phyloP scores from a whole-genome alignment of 1,284 basidiomycete species.

The Sporisorium scitamineum region DNA sequence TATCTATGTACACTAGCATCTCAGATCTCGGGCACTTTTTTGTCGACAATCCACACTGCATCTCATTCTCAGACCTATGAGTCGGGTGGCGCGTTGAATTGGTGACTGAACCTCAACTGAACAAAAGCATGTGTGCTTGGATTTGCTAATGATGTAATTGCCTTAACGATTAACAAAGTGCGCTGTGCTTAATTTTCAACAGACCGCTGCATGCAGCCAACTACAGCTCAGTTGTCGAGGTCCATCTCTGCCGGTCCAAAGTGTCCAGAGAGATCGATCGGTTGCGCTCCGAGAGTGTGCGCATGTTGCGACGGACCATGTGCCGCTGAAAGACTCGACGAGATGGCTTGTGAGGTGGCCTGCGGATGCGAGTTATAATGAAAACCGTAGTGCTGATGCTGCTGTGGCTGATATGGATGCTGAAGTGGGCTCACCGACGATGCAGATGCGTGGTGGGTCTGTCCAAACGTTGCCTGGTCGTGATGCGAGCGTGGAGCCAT shows the following conservation, averaged over 20 bases:
- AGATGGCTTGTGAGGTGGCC: not conserved
- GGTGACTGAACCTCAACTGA: not conserved
- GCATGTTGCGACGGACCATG: not conserved
- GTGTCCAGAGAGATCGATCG: conserved; percentile 29
- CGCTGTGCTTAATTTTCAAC: not conserved
- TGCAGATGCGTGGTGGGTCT: not conserved
- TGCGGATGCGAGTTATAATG: conserved; percentile 14
- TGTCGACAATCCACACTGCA: conserved; percentile 5
- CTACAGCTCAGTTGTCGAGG: conserved; percentile 24
- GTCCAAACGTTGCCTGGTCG: not conserved
- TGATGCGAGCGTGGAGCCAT: conserved; percentile 13
- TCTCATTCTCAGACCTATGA: not conserved
- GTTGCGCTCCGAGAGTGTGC: conserved; percentile 25
- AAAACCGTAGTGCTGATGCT: conserved; percentile 19
- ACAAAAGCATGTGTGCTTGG: not conserved
- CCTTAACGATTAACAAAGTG: too few relatives aligned
- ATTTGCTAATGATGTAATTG: too few relatives aligned
- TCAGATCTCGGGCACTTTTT: not conserved
- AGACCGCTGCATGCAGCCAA: not conserved
- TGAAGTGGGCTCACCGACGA: not conserved
- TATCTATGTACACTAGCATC: conserved; percentile 42
- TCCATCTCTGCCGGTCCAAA: conserved; percentile 46
- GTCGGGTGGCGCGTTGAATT: not conserved
- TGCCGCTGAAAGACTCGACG: not conserved
- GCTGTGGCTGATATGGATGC: conserved; percentile 7